phyloP scores from a whole-genome alignment of 805 yeast species.

The Yarrowia phangngaensis region DNA sequence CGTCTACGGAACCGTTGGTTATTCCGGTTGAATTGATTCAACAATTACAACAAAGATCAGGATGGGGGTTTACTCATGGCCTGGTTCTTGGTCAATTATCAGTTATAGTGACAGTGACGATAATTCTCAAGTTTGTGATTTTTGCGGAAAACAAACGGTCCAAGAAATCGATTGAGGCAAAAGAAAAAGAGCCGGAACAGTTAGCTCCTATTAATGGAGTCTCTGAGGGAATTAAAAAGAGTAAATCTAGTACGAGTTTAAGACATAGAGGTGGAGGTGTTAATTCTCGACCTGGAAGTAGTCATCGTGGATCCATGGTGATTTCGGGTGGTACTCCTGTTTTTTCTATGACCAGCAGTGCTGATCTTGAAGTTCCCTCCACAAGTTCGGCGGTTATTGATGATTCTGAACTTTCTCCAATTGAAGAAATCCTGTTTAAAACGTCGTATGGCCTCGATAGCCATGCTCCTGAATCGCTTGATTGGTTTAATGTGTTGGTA shows the following conservation, averaged over 20 bases:
- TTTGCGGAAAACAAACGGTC: slow-evolving; percentile 22
- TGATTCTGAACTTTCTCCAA: slow-evolving; percentile 13
- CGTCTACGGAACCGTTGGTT: slow-evolving; percentile 19
- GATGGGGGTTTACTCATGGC: slow-evolving; percentile 25
- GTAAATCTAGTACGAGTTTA: no score
- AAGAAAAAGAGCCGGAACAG: slow-evolving; percentile 15
- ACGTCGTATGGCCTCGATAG: slow-evolving; percentile 86
- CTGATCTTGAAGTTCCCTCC: no score
- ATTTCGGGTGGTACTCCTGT: no score
- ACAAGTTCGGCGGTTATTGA: slow-evolving; percentile 1
- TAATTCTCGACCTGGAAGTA: no score
- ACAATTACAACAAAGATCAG: slow-evolving; percentile 10
- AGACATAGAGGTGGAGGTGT: no score
- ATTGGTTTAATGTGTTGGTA: slow-evolving; percentile 92
- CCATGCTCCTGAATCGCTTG: slow-evolving; percentile 85
- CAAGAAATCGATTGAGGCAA: slow-evolving; percentile 6
- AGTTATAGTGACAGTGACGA: slow-evolving; percentile 17
- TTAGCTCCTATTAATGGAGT: neutral
- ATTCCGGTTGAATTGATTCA: slow-evolving; percentile 12
- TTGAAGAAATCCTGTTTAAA: slow-evolving; percentile 67
- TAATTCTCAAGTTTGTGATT: slow-evolving; percentile 23
- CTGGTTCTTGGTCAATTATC: slow-evolving; percentile 21
- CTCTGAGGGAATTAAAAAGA: no score
- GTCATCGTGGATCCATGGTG: no score
- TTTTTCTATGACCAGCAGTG: no score